Evolutionary conservation across 2,329 filamentous ascomycete genomes (phyloP).

Genomic region (Trichoderma semiorbis): DNA sequence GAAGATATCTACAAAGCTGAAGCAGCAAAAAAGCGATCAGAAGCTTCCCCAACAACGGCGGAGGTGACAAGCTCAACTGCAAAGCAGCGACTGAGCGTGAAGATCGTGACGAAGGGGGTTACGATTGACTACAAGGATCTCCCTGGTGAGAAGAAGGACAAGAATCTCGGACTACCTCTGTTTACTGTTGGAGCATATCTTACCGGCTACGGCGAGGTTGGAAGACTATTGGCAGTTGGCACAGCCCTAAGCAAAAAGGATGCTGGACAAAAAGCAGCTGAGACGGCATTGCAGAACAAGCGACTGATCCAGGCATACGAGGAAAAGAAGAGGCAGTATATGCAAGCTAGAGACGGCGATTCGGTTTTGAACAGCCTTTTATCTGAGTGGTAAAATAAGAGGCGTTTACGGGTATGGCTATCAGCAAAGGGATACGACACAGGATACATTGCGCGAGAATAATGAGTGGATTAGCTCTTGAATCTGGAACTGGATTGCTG

Average conservation of each 20-base stretch:
- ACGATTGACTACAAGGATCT: constrained; percentile 60
- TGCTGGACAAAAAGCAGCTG: constrained; percentile 64
- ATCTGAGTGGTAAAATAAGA: background rate
- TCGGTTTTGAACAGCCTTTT: background rate
- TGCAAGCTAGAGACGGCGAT: constrained; percentile 28
- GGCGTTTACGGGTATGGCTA: background rate
- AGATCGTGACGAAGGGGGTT: constrained; percentile 55
- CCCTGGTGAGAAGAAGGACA: constrained; percentile 50
- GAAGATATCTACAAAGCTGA: constrained; percentile 45
- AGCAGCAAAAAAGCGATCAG: background rate
- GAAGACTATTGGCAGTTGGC: constrained; percentile 60
- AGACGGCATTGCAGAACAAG: constrained; percentile 61
- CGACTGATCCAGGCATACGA: constrained; percentile 54
- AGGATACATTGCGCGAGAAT: background rate
- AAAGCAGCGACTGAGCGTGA: constrained; percentile 31
- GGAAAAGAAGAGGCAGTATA: constrained; percentile 46
- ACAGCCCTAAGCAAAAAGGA: constrained; percentile 65
- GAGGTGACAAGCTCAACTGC: constrained; percentile 16
- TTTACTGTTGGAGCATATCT: constrained; percentile 64
- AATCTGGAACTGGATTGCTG: background rate
- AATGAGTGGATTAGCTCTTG: background rate
- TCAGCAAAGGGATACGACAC: background rate
- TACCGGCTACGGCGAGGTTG: constrained; percentile 64
- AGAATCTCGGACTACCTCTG: constrained; percentile 50
- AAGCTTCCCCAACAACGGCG: constrained; percentile 6